Base-by-base conservation (phyloP, 2,329 filamentous ascomycete species). In the Xylaria digitata region DNA sequence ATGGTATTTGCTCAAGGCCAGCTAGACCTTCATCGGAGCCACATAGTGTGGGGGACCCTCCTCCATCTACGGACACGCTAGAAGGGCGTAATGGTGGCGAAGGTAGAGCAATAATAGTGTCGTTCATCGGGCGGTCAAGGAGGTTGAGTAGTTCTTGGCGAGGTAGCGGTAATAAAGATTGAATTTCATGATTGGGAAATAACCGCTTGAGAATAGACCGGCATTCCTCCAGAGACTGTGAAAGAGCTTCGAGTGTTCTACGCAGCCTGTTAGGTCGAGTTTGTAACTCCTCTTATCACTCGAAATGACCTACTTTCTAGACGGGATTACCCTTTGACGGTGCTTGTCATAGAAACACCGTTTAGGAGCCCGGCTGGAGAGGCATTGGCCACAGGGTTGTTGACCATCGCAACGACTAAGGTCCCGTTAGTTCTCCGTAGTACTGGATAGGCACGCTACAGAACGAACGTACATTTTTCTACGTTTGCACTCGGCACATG, bases 331-430 rank as follows among this genome's bases (percentile, higher is more conserved):
- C 67, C 91, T 84, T 77, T 92, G 90, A 17, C 91, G 86, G 70
- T 93, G 92, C 80, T 94, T 93, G 71, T 93, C 90, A 78, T 95
- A 95, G 74, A 90, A 89, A 76, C 92, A 95, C 61, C 88, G 85
- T 77, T 94, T 92, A 3, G 91, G 90, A 69, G 92, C 91, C 63
- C 92, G 89, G 76, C 93, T 94, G 78, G 92, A 94, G 65, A 92
- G 86, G 77, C 92, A 96, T 76, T 94, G 92, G 43, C 92, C 91
- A 76, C 92, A 96, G 11, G 92, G 92, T 75, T 93, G 90, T 71
- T 90, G 87, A 61, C 92, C 92, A 80, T 94, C 92, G 76, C 92
- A 96, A 70, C 92, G 90, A 63, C 82, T 84, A 48, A 57, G 21
- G 50, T 49, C 37, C 19, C 52, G 71, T 81, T 71, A 81, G 76